Evolutionary conservation across 306 rosid species (phyloP), one percentile per base, ranked within the genome.

Genomic region (Senna tora): DNA sequence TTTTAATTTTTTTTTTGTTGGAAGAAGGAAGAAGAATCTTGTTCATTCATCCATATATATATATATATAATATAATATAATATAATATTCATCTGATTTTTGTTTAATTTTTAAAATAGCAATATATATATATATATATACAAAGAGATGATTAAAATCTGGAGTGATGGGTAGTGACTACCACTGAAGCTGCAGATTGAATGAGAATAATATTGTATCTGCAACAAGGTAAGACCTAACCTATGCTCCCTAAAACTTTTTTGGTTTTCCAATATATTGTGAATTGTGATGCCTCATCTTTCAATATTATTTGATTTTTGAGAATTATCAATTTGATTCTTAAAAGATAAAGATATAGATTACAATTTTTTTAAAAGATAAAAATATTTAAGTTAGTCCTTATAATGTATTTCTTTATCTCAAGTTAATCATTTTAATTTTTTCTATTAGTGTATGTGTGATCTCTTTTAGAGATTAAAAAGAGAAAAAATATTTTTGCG

Each of bases 181-280:
- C n/a, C 30, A 25, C 30, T 36, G 39, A 1, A 36, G 39, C 38
- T 33, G 38, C 39, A 36, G 8, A 36, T 36, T 36, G 39, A 36
- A 36, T 36, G 39, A 36, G 39, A 36, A 36, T 25, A 25, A 25
- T 1, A 25, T 25, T 65, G 57, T 19, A 47, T 22, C 22, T 21
- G 22, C 73, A 5, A 0, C 49, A 9, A 10, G 84, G 84, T 75
- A 71, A 47, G 71, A 55, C 60, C 33, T 12, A 4, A 20, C 45
- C 41, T 62, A 2, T 39, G 10, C 1, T 4, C 6, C 13, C 46
- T 41, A 1, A 30, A 32, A 30, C 7, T 20, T 57, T 30, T 5
- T 57, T 32, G 9, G 5, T 4, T 36, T 36, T 36, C 30, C 3
- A 25, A 25, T 25, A 25, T 54, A 30, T 54, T 53, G 34, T 54